Percentiles rank a stretch among this genome's conserved stretches.
Evolutionary conservation across 2,329 filamentous ascomycete genomes (phyloP).

Genomic region (Aspergillus proliferans): DNA sequence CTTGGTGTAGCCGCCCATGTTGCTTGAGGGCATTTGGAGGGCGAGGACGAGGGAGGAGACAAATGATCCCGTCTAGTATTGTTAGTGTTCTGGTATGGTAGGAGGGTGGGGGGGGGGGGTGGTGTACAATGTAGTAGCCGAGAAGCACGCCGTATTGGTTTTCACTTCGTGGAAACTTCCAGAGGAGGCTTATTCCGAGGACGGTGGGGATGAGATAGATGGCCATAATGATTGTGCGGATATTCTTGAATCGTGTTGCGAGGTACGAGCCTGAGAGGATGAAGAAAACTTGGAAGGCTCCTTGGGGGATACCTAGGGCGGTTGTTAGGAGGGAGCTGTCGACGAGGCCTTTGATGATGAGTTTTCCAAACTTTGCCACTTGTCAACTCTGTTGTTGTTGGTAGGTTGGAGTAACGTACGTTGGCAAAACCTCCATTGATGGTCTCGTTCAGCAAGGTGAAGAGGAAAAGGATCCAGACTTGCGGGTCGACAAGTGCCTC

Average conservation of each 20-base stretch:
- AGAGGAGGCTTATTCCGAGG: constrained; percentile 45
- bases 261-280: constrained; percentile 49
- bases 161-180: constrained; percentile 39
- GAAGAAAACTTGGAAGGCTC: constrained; percentile 47
- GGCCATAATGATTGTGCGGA: constrained; percentile 49
- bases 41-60: constrained; percentile 50
- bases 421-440: constrained; percentile 50
- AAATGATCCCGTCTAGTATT: constrained; percentile 33
- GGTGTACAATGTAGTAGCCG: constrained; percentile 44
- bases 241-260: constrained; percentile 47
- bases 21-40: constrained; percentile 37
- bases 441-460: constrained; percentile 47
- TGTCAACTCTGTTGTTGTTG: neutral
- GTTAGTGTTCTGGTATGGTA: neutral
- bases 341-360: constrained; percentile 46
- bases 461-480: constrained; percentile 42
- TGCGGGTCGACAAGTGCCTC: constrained; percentile 44
- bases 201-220: constrained; percentile 49
- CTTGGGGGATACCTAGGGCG: constrained; percentile 50
- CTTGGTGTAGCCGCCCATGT: constrained; percentile 46
- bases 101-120: neutral
- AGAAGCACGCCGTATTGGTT: constrained; percentile 45
- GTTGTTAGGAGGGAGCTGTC: constrained; percentile 45
- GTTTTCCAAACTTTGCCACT: constrained; percentile 41
- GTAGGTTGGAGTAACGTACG: neutral